Evolutionary conservation across 306 rosid species (phyloP).

Genomic region (Cucurbita maxima): DNA sequence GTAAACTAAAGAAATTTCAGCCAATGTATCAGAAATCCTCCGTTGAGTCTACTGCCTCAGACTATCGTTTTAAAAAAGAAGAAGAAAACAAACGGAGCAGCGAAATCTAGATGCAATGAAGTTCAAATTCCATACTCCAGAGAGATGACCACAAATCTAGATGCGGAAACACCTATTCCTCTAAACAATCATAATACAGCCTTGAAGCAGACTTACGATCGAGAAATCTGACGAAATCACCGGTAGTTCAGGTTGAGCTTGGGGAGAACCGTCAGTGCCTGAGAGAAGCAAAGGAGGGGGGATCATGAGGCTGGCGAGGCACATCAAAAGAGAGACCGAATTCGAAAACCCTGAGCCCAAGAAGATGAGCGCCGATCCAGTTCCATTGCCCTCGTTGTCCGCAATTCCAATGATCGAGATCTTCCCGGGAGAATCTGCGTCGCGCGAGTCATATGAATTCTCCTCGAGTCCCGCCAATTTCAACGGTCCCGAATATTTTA

Average conservation of each 20-base stretch:
- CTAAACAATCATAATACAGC: not conserved
- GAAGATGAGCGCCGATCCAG: slow-evolving; percentile 59
- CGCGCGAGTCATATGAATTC: not conserved
- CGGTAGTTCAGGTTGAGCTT: slow-evolving; percentile 72
- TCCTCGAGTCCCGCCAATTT: not conserved
- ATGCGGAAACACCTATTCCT: not conserved
- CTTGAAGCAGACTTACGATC: not conserved
- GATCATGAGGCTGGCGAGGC: slow-evolving; percentile 59
- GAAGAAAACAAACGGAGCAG: not conserved
- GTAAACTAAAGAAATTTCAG: not conserved
- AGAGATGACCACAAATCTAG: not conserved
- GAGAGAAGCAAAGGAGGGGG: slow-evolving; percentile 57
- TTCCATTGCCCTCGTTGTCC: slow-evolving; percentile 9
- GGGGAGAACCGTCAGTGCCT: slow-evolving; percentile 42
- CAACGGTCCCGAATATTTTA: not conserved
- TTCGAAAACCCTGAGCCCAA: slow-evolving; percentile 78
- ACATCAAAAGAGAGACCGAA: slow-evolving; percentile 55
- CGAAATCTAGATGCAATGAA: not conserved
- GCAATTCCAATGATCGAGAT: slow-evolving; percentile 36
- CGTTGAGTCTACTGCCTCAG: not conserved
- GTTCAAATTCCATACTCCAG: not conserved
- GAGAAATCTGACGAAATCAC: slow-evolving; percentile 16
- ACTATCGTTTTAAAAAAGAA: not conserved
- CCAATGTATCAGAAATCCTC: not conserved
- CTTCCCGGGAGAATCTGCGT: not conserved